Evolutionary conservation across 2,329 filamentous ascomycete genomes (phyloP), one percentile per base, ranked within the genome.

Genomic region (Beauveria brongniartii): DNA sequence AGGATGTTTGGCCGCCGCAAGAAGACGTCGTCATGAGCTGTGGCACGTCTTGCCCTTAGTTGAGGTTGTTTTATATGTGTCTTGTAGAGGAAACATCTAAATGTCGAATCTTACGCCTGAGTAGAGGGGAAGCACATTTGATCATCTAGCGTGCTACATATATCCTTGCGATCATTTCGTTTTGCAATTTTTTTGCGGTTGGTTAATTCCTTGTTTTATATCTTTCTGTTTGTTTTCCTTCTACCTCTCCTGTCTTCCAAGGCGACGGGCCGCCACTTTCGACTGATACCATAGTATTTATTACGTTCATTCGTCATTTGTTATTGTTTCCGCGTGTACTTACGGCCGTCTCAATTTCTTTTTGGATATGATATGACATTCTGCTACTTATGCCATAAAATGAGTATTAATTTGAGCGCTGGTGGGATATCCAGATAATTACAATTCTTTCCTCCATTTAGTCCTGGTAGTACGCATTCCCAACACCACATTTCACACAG

Each of bases 1-100:
- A 80, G 76, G 59, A 76, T 81, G 69, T 82, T 82, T 67, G 71
- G 75, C 48, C 75, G 80, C 59, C 75, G 76, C 60, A 82, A 80
- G 75, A 82, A 81, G 71, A 70, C 74, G 10, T 66, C 68, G 58
- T 76, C 65, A 62, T 59, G 28, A 48, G 12, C 14, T 5, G 18
- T n/a, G 22, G 5, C 12, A 14, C 24, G 8, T 2, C 53, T 7
- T 55, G 37, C n/a, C 28, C 8, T 6, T 14, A n/a, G 16, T 30
- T 26, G 10, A 18, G 22, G n/a, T 22, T n/a, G 10, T 34, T 34
- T 3, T 24, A 20, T 43, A 37, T 20, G 10, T 37, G 52, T 41
- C 22, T 12, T 10, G 16, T n/a, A n/a, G 43, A 37, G 28, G 26
- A 46, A 18, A 24, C 26, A 26, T 47, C 22, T 18, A 47, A 14